Evolutionary conservation across 169 alveolate genomes (phyloP), one percentile per base, ranked within the genome.

Genomic region (Cryptosporidium sp.): DNA sequence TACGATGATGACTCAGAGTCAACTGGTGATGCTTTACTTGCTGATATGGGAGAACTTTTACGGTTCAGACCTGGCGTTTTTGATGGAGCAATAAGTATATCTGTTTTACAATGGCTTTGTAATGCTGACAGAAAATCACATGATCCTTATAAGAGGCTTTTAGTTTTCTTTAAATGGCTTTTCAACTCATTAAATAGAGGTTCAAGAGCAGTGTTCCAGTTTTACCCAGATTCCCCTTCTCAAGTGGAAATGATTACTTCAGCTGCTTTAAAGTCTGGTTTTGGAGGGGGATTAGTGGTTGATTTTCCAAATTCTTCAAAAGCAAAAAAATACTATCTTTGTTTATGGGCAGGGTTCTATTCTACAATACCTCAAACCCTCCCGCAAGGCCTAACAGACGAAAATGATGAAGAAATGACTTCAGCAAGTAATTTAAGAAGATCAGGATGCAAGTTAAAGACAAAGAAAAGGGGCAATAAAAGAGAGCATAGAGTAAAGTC

Each of bases 81-180:
- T 91, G 99, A 97, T 92, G 97, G 96, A 44, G 98, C 98, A 9
- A 94, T 96, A 44, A 92, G 98, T 72, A 96, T 98, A 35, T 97
- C 99, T 44, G 99, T 98, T 10, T 85, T 98, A 8, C 98, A 98
- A 93, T 98, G 99, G 99, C 91, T 98, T 21, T 98, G 99, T 61
- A 96, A 96, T 44, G 98, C 99, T 67, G 98, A 96, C 86, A 95
- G 94, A 84, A 95, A 95, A 53, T 89, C 95, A 42, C 96, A 97
- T 85, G 97, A 96, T 45, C 99, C 99, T 14, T 94, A 92, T 75
- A 93, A 93, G 84, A 94, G 99, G 91, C 92, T 97, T 65, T 87
- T 93, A 45, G 93, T 95, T 44, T 97, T 98, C 93, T 98, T 98
- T 93, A 94, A 95, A 60, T 93, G 96, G 91, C 92, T 97, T 61